phyloP scores from a whole-genome alignment of 2,329 filamentous ascomycete genomes.

The Ceratocystis destructans region DNA sequence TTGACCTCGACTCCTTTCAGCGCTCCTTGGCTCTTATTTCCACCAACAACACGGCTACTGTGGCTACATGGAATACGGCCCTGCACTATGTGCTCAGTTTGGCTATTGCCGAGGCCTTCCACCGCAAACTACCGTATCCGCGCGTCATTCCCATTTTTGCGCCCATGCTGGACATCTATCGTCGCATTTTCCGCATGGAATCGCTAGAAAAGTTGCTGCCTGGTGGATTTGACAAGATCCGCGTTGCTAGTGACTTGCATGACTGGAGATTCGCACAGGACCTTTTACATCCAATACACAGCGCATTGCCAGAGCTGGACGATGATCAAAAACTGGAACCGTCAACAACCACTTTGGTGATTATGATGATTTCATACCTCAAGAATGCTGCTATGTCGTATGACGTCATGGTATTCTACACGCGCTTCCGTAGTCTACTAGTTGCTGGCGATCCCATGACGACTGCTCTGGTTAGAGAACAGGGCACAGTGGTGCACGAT shows the following conservation, averaged over 20 bases:
- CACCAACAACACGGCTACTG: conserved; percentile 14
- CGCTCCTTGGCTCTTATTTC: conserved; percentile 15
- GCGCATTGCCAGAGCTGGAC: conserved; percentile 2
- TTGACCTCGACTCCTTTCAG: conserved; percentile 39
- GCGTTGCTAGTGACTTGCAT: conserved; percentile 11
- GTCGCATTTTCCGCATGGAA: conserved; percentile 34
- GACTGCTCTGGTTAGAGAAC: conserved; percentile 27
- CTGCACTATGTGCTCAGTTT: conserved; percentile 39
- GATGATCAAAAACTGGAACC: conserved; percentile 26
- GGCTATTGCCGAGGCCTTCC: conserved; percentile 29
- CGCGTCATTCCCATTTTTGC: conserved; percentile 31
- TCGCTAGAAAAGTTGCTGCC: conserved; percentile 32
- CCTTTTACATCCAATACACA: conserved; percentile 14
- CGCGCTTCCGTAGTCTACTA: conserved; percentile 34
- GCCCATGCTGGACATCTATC: conserved; percentile 37
- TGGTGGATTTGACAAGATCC: conserved; percentile 17
- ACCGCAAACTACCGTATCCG: conserved; percentile 24
- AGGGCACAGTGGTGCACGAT: conserved; percentile 36
- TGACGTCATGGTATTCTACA: conserved; percentile 34
- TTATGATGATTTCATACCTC: conserved; percentile 37
- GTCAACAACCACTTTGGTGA: conserved; percentile 29
- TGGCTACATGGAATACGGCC: conserved; percentile 27
- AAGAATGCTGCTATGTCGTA: conserved; percentile 29
- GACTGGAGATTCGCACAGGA: conserved; percentile 18
- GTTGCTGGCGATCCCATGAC: conserved; percentile 28